These are phyloP conservation scores for Drosera spatulata DNA, from an alignment of 179 eudicot genomes.

Conservation along the genomic window DNA sequence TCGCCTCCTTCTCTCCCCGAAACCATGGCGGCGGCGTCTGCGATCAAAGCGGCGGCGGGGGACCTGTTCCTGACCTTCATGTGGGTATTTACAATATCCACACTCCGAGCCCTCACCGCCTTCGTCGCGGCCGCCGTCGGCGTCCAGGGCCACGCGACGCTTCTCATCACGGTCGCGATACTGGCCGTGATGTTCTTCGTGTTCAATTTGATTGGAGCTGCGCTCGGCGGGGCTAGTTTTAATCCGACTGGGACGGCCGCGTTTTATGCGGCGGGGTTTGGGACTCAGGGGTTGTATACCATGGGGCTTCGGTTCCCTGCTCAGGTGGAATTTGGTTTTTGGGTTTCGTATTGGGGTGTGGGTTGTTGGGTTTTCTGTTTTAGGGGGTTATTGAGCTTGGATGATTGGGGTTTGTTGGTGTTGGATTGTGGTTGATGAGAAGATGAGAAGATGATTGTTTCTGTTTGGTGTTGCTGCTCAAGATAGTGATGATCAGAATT, in stretches of 20 bases:
- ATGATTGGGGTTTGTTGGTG: too few species aligned
- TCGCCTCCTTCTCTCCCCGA: background rate
- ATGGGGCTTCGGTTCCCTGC: slow-evolving; percentile 15
- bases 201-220: slow-evolving; percentile 33
- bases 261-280: slow-evolving; percentile 19
- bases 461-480: too few species aligned
- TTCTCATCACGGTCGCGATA: slow-evolving; percentile 32
- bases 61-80: slow-evolving; percentile 54
- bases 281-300: slow-evolving; percentile 6
- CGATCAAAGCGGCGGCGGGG: slow-evolving; percentile 35
- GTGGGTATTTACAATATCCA: slow-evolving; percentile 72
- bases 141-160: slow-evolving; percentile 21
- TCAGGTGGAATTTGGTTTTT: slow-evolving; percentile 3
- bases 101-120: slow-evolving; percentile 34
- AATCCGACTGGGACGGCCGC: slow-evolving; percentile 71
- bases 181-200: slow-evolving; percentile 28
- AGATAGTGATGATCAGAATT: too few species aligned
- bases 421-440: too few species aligned
- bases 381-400: too few species aligned
- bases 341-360: too few species aligned
- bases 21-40: slow-evolving; percentile 15
- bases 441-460: too few species aligned
- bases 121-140: slow-evolving; percentile 31
- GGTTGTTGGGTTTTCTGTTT: too few species aligned
- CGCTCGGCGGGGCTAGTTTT: slow-evolving; percentile 65